Evolutionary conservation across 352 stramenopile species (phyloP), one percentile per base, ranked within the genome.

Genomic region (Pythium chondricola): DNA sequence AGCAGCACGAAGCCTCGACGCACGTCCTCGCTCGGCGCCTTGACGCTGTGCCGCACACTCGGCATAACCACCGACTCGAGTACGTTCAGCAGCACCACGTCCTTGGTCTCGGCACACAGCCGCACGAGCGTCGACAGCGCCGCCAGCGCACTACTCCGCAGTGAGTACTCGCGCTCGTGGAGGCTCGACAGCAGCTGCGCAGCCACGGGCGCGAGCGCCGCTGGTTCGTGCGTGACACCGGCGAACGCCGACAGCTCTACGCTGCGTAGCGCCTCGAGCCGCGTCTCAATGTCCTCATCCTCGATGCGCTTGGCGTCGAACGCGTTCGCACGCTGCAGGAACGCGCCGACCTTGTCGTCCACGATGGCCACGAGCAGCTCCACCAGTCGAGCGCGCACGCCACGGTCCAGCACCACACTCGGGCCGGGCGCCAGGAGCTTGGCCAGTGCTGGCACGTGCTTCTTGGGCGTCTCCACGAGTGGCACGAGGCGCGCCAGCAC

Each of bases 51-150:
- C 9, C 88, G 82, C 20, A 96, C 66, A 40, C 78, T 89, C 13
- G 86, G 88, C 81, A 97, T 95, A 26, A 96, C 71, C 20, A 93
- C 65, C 9, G 83, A 93, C 58, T 95, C 80, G 40, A 96, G 69
- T 7, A 88, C 74, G 48, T 88, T 88, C 4, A 88, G 48, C 17
- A 88, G 50, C 7, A 77, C 66, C 14, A 56, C 40, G 2, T 59
- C 44, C 16, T 69, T 53, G 16, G 61, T 56, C 27, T 70, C 45
- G 13, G 59, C 36, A 11, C 75, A 56, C 22, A 88, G 32, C 21
- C 38, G 46, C 10, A 90, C 42, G 29, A 93, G 77, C 0, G 56
- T 70, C 24, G 74, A 79, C 35, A 95, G 52, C 0, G 62, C 71
- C 10, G 73, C 65, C 22, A 89, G 67, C 7, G 83, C 82, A 11